Base-by-base conservation (phyloP, 305 asterid genomes). In the Fraxinus velutina region DNA sequence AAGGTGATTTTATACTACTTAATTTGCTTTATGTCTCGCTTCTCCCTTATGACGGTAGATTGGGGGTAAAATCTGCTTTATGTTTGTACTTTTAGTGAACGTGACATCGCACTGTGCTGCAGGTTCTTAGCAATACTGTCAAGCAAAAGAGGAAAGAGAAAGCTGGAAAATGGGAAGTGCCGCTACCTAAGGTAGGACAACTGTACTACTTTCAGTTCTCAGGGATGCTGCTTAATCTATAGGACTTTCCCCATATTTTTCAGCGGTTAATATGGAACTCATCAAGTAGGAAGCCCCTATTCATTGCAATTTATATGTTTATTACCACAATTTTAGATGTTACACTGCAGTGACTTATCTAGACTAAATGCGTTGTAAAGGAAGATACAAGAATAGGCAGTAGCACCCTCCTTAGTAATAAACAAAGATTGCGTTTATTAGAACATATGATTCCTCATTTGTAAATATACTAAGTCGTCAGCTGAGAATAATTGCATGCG, bases 141-240 rank as follows among this genome's bases (percentile, higher is more conserved):
- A 96, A 96, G 89, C 99, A 96, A 84, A 96, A 96, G 90, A 89
- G 97, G 86, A 96, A 96, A 84, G 98, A 94, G 84, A 96, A 92
- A 85, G 99, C 99, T 64, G 99, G 99, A 77, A 94, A 92, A 86
- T 96, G 98, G 99, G 98, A 94, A 79, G 99, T 96, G 77, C 99
- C 98, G 83, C 89, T 96, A 29, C 99, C 99, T 37, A 96, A 96
- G 98, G 99, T 96, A 86, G 17, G 82, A 55, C n/a, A 21, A 44
- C 71, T 29, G 4, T 50, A 19, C 77, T 5, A 75, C 62, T 79
- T 62, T 81, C 24, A 21, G 4, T 68, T 12, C 37, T 30, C 4
- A 68, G 36, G 30, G 3, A 12, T 30, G 15, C 52, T 76, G 39
- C 62, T 50, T 50, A 3, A 15, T 80, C 6, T 62, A 10, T 42